Evolutionary conservation across 768 basidiomycete genomes (phyloP).

Genomic region (Leucosporidium scottii): DNA sequence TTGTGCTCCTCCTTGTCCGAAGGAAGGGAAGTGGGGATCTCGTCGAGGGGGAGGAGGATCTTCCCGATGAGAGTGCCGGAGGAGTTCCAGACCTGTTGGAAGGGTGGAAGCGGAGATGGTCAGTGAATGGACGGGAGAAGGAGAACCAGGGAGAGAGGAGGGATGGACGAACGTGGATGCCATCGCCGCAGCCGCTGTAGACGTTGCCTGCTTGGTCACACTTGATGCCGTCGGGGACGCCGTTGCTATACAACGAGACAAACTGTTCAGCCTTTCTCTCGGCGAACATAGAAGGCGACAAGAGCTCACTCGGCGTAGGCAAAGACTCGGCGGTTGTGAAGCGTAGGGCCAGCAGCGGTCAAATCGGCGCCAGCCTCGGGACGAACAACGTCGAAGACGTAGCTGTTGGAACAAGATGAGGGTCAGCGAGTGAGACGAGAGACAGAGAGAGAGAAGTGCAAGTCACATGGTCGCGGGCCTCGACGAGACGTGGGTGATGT

Average conservation of each 20-base stretch:
- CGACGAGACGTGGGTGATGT: neutral
- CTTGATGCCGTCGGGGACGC: conserved; percentile 61
- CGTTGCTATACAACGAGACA: conserved; percentile 33
- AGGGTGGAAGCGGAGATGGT: neutral
- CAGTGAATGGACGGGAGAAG: neutral
- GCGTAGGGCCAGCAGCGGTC: conserved; percentile 34
- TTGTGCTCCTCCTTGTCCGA: neutral
- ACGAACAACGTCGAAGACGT: conserved; percentile 60
- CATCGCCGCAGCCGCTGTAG: conserved; percentile 63
- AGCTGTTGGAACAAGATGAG: conserved; percentile 45
- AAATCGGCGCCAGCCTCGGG: conserved; percentile 12
- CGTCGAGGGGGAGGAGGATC: conserved; percentile 17
- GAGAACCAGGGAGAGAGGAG: neutral
- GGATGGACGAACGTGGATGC: conserved; percentile 49
- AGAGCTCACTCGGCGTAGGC: conserved; percentile 53
- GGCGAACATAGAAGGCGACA: neutral
- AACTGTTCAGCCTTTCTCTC: too few relatives aligned
- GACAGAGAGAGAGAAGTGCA: neutral
- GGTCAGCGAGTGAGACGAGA: neutral
- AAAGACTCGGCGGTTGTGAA: conserved; percentile 59
- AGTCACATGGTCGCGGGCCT: neutral
- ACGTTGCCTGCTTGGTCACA: conserved; percentile 61
- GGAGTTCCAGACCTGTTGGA: conserved; percentile 21
- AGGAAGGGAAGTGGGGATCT: neutral
- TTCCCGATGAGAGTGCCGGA: conserved; percentile 31